Evolutionary conservation across 2,329 filamentous ascomycete genomes (phyloP), one percentile per base, ranked within the genome.

Genomic region (Phaeosphaeriaceae sp.): DNA sequence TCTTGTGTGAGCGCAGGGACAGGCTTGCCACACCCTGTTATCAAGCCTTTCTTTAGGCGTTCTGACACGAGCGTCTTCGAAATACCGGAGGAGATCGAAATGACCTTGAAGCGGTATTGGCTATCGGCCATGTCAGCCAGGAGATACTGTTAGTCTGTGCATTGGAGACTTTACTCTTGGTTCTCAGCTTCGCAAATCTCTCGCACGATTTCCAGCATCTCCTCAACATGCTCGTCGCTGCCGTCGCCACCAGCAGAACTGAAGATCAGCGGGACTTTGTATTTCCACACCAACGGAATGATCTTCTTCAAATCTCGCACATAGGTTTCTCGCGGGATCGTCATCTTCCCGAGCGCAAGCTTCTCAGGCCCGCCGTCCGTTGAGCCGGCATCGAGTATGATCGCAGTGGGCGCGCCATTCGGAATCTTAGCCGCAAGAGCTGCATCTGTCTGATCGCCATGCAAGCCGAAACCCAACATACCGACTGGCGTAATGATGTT

Each of bases 381-480:
- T 15, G 63, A 67, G 6, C 69, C 69, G 9, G 63, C 65, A 53
- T 72, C 69, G 20, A 70, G 61, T 17, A 72, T 67, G 47, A 71
- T 66, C 21, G 67, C 68, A 3, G 67, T 67, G 3, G 65, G 62
- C 0, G 58, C 50, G 47, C 60, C 53, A 31, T 63, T 66, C 17
- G 22, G 56, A 5, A 59, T 42, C 1, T 51, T 45, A 1, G 44
- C 27, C 7, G 31, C 19, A 6, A 71, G 44, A 2, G 57, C 60
- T 10, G 41, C 20, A 10, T 36, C 40, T 2, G 60, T 63, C n/a
- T 76, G 68, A 0, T 63, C 59, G 27, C 77, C 74, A 51, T 80
- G 68, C 48, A 83, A 79, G 24, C 83, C 82, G 56, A 83, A 85
- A 5, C 83, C 82, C 7, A 84, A 67, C 80, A 83, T 84, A 27